phyloP scores from a whole-genome alignment of 139 green algal species.

The Chlorella sp. region DNA sequence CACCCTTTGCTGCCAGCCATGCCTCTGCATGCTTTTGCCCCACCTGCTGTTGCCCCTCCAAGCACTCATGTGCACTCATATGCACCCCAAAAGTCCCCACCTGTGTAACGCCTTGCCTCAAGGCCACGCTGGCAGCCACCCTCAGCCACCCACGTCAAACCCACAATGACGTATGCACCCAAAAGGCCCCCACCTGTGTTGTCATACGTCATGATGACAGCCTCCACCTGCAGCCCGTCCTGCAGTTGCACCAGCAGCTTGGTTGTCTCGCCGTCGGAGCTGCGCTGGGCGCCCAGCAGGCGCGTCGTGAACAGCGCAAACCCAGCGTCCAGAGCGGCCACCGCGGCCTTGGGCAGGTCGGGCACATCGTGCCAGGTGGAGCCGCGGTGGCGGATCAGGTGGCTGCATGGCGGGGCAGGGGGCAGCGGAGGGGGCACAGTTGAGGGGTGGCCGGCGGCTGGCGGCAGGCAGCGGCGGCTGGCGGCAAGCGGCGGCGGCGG shows the following conservation, averaged over 20 bases:
- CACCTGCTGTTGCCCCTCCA: no score
- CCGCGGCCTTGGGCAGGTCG: conserved; percentile 76
- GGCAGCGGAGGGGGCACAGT: background rate
- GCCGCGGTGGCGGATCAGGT: conserved; percentile 67
- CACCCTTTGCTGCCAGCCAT: no score
- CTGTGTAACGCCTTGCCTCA: background rate
- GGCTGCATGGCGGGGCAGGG: conserved; percentile 44
- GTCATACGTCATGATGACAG: conserved; percentile 92
- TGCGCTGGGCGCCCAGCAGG: conserved; percentile 60
- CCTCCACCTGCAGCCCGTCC: conserved; percentile 91
- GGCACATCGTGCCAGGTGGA: conserved; percentile 67
- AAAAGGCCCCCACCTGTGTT: conserved; percentile 50
- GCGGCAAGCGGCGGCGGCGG: background rate
- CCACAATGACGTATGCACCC: no score
- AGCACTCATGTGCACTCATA: no score
- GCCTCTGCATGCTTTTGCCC: no score
- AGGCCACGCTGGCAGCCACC: background rate
- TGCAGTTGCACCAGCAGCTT: conserved; percentile 93
- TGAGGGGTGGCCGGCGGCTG: background rate
- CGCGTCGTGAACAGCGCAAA: conserved; percentile 70
- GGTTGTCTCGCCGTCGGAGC: conserved; percentile 74
- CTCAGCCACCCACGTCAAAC: background rate
- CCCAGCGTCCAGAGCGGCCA: conserved; percentile 53
- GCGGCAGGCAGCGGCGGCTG: background rate
- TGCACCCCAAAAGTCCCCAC: no score